Evolutionary conservation across 1,139 yeast species (phyloP).

Genomic region (Pichia sp.): DNA sequence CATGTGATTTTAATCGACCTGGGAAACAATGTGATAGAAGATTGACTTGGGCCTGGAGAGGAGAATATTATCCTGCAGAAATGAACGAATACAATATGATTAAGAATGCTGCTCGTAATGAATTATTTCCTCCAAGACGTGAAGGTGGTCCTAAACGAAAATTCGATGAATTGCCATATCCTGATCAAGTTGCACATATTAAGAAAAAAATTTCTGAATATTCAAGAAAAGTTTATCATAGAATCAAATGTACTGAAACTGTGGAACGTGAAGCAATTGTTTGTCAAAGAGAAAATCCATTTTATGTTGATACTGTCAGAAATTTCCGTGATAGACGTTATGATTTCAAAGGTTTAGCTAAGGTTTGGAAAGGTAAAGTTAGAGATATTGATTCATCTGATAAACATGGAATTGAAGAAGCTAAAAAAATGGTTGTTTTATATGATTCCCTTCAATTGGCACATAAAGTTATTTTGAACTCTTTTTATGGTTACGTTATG

Average conservation of each 20-base stretch:
- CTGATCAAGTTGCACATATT: constrained; percentile 72
- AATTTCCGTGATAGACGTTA: constrained; percentile 94
- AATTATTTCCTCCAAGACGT: constrained; percentile 61
- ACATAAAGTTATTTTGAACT: constrained; percentile 92
- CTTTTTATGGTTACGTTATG: constrained; percentile 98
- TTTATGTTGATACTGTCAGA: constrained; percentile 90
- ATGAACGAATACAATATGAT: constrained; percentile 90
- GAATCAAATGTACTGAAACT: constrained; percentile 74
- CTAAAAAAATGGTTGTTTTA: constrained; percentile 85
- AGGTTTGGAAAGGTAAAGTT: constrained; percentile 86
- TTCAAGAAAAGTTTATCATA: constrained; percentile 78
- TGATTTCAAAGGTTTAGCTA: constrained; percentile 89
- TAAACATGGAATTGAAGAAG: constrained; percentile 65
- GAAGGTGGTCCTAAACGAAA: constrained; percentile 52
- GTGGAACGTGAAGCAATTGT: constrained; percentile 89
- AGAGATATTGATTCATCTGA: constrained; percentile 50
- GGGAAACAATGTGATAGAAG: constrained; percentile 90
- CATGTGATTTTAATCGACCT: constrained; percentile 94
- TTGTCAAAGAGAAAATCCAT: constrained; percentile 97
- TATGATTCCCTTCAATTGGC: constrained; percentile 96
- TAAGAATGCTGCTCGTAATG: constrained; percentile 74
- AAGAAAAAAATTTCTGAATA: constrained; percentile 81
- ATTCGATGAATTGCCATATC: constrained; percentile 68
- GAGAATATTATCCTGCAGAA: constrained; percentile 88
- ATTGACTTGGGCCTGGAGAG: constrained; percentile 98